Evolutionary conservation across 169 alveolate genomes (phyloP), one percentile per base, ranked within the genome.

Genomic region (Plasmodium coatneyi): DNA sequence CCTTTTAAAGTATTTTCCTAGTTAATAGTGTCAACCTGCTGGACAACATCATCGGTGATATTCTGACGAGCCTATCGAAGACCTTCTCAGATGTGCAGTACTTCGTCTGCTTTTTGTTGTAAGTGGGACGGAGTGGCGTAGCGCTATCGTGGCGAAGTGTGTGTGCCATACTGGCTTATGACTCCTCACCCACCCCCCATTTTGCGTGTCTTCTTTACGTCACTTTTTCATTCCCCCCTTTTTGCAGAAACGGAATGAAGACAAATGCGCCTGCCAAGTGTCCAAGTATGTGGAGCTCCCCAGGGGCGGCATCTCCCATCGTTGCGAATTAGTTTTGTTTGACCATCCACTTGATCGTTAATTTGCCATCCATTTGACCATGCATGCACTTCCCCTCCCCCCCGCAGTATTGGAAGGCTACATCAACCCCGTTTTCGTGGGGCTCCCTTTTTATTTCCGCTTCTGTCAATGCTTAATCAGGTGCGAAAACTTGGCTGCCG

Each of bases 401-500:
- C 71, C 22, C 22, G 54, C 74, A 87, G 95, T 93, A 25, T 84
- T 96, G 71, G 92, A 94, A 32, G 81, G 95, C 16, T 95, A 97
- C 96, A 80, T 96, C 81, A 95, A 95, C 43, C 98, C 98, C 5
- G 66, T 96, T 39, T 92, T 97, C 43, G 74, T 96, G 82, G 97
- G 97, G 28, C 82, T 96, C 32, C 98, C 98, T 16, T 97, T 95
- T 89, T 93, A 95, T 70, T 82, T 97, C 1, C 96, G 98, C 6
- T 95, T 97, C 36, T 96, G 95, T 49, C 98, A 97, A 92, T 97
- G 98, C 81, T 71, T 97, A 43, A 93, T 96, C 82, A 92, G 98
- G 95, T 96, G 71, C 10, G 60, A n/a, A 28, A 16, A 52, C 3
- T 91, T 41, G 83, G 34, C 28, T 12, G 28, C 7, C 89, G 84